Evolutionary conservation across 148 eudicot genomes (phyloP).

Genomic region (Rhododendron mucronatum): DNA sequence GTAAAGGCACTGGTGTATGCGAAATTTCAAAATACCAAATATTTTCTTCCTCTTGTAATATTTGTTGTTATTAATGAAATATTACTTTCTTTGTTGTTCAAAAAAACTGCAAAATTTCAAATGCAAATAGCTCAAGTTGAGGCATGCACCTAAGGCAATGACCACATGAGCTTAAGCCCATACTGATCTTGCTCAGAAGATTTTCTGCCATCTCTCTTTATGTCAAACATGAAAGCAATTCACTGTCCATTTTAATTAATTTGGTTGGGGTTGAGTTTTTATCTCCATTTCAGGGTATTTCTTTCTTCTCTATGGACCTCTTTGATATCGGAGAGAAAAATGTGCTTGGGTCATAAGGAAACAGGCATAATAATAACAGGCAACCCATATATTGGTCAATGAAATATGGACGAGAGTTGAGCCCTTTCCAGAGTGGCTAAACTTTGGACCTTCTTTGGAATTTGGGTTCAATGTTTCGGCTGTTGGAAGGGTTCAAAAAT

Average conservation of each 20-base stretch:
- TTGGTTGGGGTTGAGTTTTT: background rate
- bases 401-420: background rate
- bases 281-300: background rate
- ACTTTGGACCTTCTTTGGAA: background rate
- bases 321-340: background rate
- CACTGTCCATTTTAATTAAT: background rate
- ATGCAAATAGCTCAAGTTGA: background rate
- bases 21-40: background rate
- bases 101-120: background rate
- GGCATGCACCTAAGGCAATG: background rate
- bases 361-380: background rate
- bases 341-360: background rate
- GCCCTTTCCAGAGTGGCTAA: background rate
- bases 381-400: background rate
- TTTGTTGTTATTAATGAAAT: no score
- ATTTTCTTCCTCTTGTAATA: no score
- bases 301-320: background rate
- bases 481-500: conserved; percentile 2
- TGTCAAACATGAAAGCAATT: background rate
- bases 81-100: no score
- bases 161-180: background rate
- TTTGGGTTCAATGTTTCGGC: background rate
- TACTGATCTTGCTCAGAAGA: background rate
- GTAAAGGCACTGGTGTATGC: background rate
- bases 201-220: background rate